These are phyloP conservation scores for Pythium rhizo-oryzae DNA, from an alignment of 352 stramenopile species.

Conservation along the genomic window DNA sequence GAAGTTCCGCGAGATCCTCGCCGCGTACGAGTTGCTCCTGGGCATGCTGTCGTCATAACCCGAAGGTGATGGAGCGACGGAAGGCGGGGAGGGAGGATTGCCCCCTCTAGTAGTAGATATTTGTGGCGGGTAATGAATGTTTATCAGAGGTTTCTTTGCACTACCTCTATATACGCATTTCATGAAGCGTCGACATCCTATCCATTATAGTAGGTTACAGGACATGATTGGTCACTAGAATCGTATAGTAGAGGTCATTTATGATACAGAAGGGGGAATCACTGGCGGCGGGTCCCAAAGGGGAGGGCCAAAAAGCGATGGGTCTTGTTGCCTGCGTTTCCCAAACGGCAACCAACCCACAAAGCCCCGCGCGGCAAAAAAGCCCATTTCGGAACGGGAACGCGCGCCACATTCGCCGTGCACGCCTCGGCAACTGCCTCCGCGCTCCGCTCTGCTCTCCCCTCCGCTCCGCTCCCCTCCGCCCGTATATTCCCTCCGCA, in stretches of 20 bases:
- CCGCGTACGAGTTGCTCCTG: slow-evolving; percentile 89
- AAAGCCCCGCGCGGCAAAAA: not conserved
- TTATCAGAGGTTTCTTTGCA: slow-evolving; percentile 14
- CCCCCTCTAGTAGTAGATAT: slow-evolving; percentile 4
- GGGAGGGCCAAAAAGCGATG: too few species aligned
- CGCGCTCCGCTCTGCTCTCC: not conserved
- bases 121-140: slow-evolving; percentile 24
- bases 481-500: not conserved
- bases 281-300: too few species aligned
- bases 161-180: slow-evolving; percentile 8
- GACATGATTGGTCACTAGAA: slow-evolving; percentile 30
- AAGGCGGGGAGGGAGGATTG: not conserved
- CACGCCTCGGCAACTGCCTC: too few species aligned
- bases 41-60: slow-evolving; percentile 17
- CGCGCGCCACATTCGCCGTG: not conserved
- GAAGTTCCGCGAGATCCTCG: slow-evolving; percentile 86
- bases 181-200: not conserved
- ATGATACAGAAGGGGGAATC: not conserved
- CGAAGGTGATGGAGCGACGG: not conserved
- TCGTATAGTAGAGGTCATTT: slow-evolving; percentile 4
- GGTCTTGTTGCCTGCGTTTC: too few species aligned
- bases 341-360: not conserved
- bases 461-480: not conserved
- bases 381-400: not conserved
- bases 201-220: slow-evolving; percentile 1